Evolutionary conservation across 176 grass and related monocot species (phyloP).

Genomic region (Musa beccarii): DNA sequence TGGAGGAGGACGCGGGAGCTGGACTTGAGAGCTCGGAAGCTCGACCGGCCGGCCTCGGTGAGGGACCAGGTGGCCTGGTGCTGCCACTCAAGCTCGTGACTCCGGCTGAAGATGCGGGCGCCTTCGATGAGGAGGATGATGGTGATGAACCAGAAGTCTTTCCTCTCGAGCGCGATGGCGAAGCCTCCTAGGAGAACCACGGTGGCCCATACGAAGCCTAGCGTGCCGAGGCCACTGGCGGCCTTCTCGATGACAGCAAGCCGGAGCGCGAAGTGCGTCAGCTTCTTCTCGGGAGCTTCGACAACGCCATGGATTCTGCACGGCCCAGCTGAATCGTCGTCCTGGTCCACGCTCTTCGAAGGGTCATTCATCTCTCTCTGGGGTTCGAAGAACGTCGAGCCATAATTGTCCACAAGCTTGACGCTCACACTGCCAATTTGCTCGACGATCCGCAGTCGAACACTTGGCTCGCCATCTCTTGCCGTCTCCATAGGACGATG

Average conservation of each 20-base stretch:
- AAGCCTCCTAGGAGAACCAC: slow-evolving; percentile 24
- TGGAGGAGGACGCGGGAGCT: slow-evolving; percentile 36
- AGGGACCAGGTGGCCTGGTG: slow-evolving; percentile 88
- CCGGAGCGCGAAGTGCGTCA: slow-evolving; percentile 14
- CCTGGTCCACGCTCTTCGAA: not conserved
- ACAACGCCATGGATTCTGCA: not conserved
- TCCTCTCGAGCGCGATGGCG: slow-evolving; percentile 1
- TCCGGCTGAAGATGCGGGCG: slow-evolving; percentile 19
- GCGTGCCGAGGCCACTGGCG: slow-evolving; percentile 14
- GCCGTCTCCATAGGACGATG: not conserved
- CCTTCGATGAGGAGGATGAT: slow-evolving; percentile 19
- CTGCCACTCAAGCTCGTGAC: slow-evolving; percentile 39
- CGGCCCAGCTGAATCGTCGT: not conserved
- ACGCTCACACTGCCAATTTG: not conserved
- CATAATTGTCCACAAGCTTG: not conserved
- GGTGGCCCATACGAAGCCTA: slow-evolving; percentile 23
- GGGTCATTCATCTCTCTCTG: not conserved
- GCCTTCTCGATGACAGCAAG: slow-evolving; percentile 22
- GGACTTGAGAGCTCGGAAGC: slow-evolving; percentile 39
- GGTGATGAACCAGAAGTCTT: slow-evolving; percentile 22
- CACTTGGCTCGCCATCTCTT: not conserved
- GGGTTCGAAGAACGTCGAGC: slow-evolving; percentile 13
- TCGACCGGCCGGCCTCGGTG: slow-evolving; percentile 32
- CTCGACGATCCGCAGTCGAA: slow-evolving; percentile 6
- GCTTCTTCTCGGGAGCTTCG: slow-evolving; percentile 19